A percentile compares a stretch with the other conserved stretches of the same genome.
Conservation (phyloP, 2,329 filamentous ascomycete genomes). For the Neurospora sp. region DNA sequence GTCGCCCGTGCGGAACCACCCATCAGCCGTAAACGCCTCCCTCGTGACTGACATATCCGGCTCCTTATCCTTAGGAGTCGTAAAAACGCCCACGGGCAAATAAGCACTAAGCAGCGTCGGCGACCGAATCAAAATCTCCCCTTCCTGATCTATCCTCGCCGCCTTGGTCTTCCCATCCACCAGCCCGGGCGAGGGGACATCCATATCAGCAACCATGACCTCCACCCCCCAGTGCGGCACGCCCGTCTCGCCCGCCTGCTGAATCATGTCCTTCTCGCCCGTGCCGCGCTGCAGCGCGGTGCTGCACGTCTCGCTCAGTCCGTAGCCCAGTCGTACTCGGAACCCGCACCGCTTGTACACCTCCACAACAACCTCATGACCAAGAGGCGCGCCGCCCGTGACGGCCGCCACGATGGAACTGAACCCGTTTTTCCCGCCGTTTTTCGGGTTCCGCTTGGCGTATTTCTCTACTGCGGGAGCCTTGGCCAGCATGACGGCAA, state of each 20-base stretch:
- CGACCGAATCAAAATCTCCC: constrained; percentile 56
- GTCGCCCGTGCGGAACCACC: constrained; percentile 65
- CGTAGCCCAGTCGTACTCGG: constrained; percentile 51
- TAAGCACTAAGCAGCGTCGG: constrained; percentile 61
- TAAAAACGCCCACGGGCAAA: constrained; percentile 40
- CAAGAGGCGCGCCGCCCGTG: constrained; percentile 56
- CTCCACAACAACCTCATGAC: constrained; percentile 43
- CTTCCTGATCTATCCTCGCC: constrained; percentile 39
- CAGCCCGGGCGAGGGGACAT: constrained; percentile 24
- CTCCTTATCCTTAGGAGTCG: constrained; percentile 19
- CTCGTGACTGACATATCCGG: constrained; percentile 28
- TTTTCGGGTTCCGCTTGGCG: constrained; percentile 30
- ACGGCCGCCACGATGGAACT: constrained; percentile 41
- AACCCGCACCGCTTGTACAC: constrained; percentile 51
- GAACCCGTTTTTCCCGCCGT: constrained; percentile 33
- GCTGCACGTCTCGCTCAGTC: constrained; percentile 65
- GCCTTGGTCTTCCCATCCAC: constrained; percentile 23
- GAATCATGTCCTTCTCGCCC: constrained; percentile 31
- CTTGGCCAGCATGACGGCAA: constrained; percentile 60
- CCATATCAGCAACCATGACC: constrained; percentile 48
- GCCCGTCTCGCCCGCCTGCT: constrained; percentile 49
- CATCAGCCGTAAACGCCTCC: constrained; percentile 37
- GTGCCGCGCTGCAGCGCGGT: constrained; percentile 50
- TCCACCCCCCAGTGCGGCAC: constrained; percentile 57
- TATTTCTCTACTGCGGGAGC: constrained; percentile 55